Base-by-base conservation (phyloP, 1,139 yeast genomes). In the Sugiyamaella sp. region DNA sequence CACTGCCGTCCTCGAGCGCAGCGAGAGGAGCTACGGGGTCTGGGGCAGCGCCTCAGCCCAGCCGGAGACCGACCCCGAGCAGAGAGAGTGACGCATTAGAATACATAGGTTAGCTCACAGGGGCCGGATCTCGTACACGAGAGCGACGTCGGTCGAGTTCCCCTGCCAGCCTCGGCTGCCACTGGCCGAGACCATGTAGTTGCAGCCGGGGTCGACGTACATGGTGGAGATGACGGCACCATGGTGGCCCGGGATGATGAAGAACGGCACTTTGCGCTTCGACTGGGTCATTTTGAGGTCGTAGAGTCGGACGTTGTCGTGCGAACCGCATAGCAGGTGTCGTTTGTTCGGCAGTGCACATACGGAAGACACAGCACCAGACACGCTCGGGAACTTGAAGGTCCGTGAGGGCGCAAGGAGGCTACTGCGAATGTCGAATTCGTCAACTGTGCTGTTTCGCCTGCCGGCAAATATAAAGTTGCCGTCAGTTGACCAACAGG, bases 111-210 rank as follows among this genome's bases (percentile, higher is more conserved):
- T 9, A 19, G 10, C 35, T 48, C 44, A 45, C 40, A 60, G 46
- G 27, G 70, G 56, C 21, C 73, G 74, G 40, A 91, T 84, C 66
- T 90, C 96, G 68, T 90, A 91, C 40, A 90, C 77, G 63, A 90
- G 78, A 5, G 88, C 87, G 25, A 85, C 80, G 58, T 93, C 99
- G 0, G 95, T 86, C 40, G 84, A 80, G 32, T 76, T 73, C 2
- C 96, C 88, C 64, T 86, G 93, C 97, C 97, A 91, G 2, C 99
- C 99, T 65, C 98, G 80, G 62, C 87, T 89, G 5, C 99, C 99
- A 70, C 96, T 87, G 0, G 98, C 85, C 66, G 96, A 86, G 12
- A 91, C 81, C 84, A 93, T 78, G 68, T 88, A 93, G 60, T 93
- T 74, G 45, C 95, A 90, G 1, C 93, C 86, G 40, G 90, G 93